Evolutionary conservation across 163 green algal genomes (phyloP), one percentile per base, ranked within the genome.

Genomic region (Trebouxia gelatinosa): DNA sequence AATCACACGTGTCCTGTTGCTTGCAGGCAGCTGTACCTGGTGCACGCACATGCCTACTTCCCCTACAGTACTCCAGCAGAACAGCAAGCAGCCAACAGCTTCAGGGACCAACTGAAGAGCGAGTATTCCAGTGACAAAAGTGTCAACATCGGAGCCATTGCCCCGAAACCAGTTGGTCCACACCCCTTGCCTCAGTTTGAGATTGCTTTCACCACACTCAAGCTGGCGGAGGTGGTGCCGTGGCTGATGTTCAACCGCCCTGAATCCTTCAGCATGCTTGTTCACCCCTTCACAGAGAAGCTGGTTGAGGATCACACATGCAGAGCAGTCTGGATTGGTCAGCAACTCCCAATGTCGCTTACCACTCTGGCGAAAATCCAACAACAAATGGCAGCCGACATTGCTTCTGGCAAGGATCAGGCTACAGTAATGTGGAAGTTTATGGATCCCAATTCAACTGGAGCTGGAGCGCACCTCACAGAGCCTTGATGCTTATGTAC

Each of bases 261-360:
- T 29, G 16, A 70, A 48, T 32, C 29, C 16, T 70, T n/a, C 62
- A 70, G 62, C 4, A 48, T 70, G 0, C 16, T 70, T 1, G 13
- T 70, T 28, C 62, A 70, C 34, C 62, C 62, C 9, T 70, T 70
- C 62, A 70, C 62, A n/a, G n/a, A n/a, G n/a, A n/a, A n/a, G n/a
- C n/a, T n/a, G n/a, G n/a, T n/a, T n/a, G n/a, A n/a, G n/a, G n/a
- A n/a, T n/a, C n/a, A n/a, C n/a, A n/a, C n/a, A n/a, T n/a, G n/a
- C n/a, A n/a, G n/a, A n/a, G n/a, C n/a, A n/a, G n/a, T n/a, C n/a
- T n/a, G n/a, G n/a, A n/a, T n/a, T n/a, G n/a, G n/a, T n/a, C n/a
- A n/a, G n/a, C n/a, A n/a, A n/a, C n/a, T n/a, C n/a, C n/a, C n/a
- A n/a, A n/a, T n/a, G n/a, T n/a, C n/a, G n/a, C n/a, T n/a, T n/a